These are phyloP conservation scores for Juncus effusus DNA, from an alignment of 176 grass and related monocot species.

Conservation along the genomic window DNA sequence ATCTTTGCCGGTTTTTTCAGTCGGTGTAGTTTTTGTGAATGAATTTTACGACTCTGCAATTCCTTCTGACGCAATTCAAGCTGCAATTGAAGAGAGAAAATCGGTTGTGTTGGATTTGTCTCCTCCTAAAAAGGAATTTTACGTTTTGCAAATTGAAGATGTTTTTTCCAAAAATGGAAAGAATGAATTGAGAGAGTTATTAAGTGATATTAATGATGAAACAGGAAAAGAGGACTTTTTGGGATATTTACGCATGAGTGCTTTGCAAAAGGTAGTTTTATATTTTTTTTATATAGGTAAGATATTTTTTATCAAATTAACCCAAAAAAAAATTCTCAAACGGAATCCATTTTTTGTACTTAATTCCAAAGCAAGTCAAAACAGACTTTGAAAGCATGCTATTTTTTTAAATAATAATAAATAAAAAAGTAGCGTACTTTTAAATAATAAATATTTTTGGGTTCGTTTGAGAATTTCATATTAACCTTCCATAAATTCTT, in stretches of 20 bases:
- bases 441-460: too few species aligned
- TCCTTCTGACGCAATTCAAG: slow-evolving; percentile 23
- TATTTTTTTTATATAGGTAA: neutral
- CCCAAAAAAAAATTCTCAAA: too few species aligned
- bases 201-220: slow-evolving; percentile 51
- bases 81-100: slow-evolving; percentile 39
- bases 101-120: slow-evolving; percentile 41
- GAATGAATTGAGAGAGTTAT: slow-evolving; percentile 37
- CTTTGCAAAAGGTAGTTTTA: slow-evolving; percentile 57
- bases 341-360: too few species aligned
- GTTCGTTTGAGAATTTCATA: too few species aligned
- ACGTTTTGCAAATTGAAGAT: slow-evolving; percentile 43
- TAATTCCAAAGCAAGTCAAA: too few species aligned
- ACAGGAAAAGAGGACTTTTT: slow-evolving; percentile 86
- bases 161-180: slow-evolving; percentile 25
- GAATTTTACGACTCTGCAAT: slow-evolving; percentile 35
- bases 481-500: too few species aligned
- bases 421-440: too few species aligned
- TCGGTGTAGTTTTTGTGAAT: slow-evolving; percentile 69
- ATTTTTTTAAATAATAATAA: too few species aligned
- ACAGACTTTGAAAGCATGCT: too few species aligned
- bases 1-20: slow-evolving; percentile 53
- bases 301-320: too few species aligned
- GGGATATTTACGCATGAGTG: slow-evolving; percentile 49
- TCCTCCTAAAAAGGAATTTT: slow-evolving; percentile 40